Evolutionary conservation across 257 asterid genomes (phyloP), one percentile per base, ranked within the genome.

Genomic region (Verbena officinalis): DNA sequence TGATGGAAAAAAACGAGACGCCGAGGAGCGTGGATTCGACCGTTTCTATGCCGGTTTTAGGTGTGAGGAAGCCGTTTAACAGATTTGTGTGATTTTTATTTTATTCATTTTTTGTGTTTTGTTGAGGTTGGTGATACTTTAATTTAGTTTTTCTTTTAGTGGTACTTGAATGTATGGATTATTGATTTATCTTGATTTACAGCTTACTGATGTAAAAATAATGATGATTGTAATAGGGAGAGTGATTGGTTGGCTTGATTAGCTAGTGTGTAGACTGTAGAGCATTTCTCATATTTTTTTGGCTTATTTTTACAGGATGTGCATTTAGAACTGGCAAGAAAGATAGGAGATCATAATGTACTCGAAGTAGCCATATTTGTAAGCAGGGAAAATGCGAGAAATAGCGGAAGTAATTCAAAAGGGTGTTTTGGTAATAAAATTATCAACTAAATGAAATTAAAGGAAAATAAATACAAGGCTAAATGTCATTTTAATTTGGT

Each of bases 41-140:
- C 10, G 83, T 84, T 67, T 91, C 97, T 0, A 87, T 82, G 97
- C 97, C 96, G 1, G 89, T 84, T 5, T 48, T 64, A 20, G 87
- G 68, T 73, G 95, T 87, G 72, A 90, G 91, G 72, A 90, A 76
- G 79, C 95, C 95, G 0, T 90, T 90, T 71, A 90, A 90, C 83
- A 84, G 97, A 86, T 90, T 88, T 79, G 97, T 84, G 90, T 90
- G 96, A 90, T 77, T 74, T 51, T 9, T 55, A 58, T n/a, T 62
- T 59, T 46, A 1, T 4, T 36, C 7, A 4, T 36, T 36, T 36
- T 7, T 68, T 73, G 56, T 68, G 65, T 59, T 57, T 33, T 63
- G 10, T 60, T 27, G 71, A 75, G 58, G n/a, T n/a, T n/a, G 73
- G 70, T 36, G 40, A 19, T 66, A 58, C 59, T 73, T 69, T 38